Conservation (phyloP, 2,329 filamentous ascomycete species). For the Stylonectria norvegica region DNA sequence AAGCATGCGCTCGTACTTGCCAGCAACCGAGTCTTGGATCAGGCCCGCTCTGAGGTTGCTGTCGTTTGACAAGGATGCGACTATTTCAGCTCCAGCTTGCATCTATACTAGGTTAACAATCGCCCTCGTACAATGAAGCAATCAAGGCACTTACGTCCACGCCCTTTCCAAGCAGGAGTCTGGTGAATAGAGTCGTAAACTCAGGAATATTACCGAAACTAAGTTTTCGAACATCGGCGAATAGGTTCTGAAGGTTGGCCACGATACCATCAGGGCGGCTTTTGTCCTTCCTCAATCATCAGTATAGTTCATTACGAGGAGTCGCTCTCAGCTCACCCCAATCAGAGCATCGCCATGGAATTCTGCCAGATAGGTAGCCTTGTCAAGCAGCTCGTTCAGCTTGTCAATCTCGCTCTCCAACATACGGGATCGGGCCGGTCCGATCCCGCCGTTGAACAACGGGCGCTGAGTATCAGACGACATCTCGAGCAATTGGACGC, state of each 20-base stretch:
- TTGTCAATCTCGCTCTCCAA: too few species aligned
- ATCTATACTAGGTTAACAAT: constrained; percentile 1
- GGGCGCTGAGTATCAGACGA: background rate
- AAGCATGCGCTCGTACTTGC: constrained; percentile 21
- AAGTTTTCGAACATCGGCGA: too few species aligned
- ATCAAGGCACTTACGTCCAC: background rate
- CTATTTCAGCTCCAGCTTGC: constrained; percentile 4
- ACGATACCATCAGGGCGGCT: background rate
- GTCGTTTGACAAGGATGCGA: constrained; percentile 8
- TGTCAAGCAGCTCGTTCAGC: background rate
- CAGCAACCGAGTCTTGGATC: constrained; percentile 15
- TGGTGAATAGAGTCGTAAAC: too few species aligned
- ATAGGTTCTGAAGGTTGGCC: background rate
- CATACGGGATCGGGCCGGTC: too few species aligned
- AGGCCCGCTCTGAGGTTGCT: constrained; percentile 3
- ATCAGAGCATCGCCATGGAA: background rate
- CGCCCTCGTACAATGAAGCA: background rate
- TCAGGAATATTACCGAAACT: too few species aligned
- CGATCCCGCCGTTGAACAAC: background rate
- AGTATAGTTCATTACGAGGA: background rate
- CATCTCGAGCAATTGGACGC: constrained; percentile 1
- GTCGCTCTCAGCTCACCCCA: background rate
- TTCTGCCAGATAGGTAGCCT: background rate
- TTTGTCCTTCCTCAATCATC: background rate
- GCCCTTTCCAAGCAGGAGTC: background rate